Evolutionary conservation across 2,329 filamentous ascomycete genomes (phyloP).

Genomic region (Macrophomina pseudophaseolina): DNA sequence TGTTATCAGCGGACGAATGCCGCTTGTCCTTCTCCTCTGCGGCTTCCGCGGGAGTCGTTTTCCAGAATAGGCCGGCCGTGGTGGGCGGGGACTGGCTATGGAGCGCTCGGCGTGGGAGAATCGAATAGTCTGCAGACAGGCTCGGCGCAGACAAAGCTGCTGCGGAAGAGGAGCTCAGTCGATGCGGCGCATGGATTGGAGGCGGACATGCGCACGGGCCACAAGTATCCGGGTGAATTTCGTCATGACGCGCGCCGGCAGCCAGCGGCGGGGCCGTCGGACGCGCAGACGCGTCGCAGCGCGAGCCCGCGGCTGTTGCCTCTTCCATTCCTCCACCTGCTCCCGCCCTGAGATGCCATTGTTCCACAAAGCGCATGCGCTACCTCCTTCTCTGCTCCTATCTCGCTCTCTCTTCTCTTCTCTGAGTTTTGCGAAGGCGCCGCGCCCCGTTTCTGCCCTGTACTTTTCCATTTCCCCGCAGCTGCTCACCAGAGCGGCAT

Average conservation of each 20-base stretch:
- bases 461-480: conserved; percentile 22
- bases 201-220: not conserved
- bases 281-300: conserved; percentile 38
- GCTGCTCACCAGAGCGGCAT: conserved; percentile 27
- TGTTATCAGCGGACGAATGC: not conserved
- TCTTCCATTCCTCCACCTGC: conserved; percentile 31
- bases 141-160: not conserved
- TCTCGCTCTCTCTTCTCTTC: conserved; percentile 14
- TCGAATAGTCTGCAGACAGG: not conserved
- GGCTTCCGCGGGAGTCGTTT: conserved; percentile 18
- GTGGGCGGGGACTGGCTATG: not conserved
- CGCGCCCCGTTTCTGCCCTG: not conserved
- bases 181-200: conserved; percentile 9
- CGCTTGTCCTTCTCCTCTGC: conserved; percentile 17
- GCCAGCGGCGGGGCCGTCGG: conserved; percentile 29
- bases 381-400: not conserved
- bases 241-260: conserved; percentile 27
- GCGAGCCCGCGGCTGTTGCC: conserved; percentile 32
- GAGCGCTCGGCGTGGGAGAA: not conserved
- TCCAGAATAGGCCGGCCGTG: conserved; percentile 29
- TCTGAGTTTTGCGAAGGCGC: not conserved
- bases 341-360: conserved; percentile 13
- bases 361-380: not conserved
- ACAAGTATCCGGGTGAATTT: not conserved
- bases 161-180: not conserved